Conservation (phyloP, 257 asterid species). For the Schizonepeta tenuifolia region DNA sequence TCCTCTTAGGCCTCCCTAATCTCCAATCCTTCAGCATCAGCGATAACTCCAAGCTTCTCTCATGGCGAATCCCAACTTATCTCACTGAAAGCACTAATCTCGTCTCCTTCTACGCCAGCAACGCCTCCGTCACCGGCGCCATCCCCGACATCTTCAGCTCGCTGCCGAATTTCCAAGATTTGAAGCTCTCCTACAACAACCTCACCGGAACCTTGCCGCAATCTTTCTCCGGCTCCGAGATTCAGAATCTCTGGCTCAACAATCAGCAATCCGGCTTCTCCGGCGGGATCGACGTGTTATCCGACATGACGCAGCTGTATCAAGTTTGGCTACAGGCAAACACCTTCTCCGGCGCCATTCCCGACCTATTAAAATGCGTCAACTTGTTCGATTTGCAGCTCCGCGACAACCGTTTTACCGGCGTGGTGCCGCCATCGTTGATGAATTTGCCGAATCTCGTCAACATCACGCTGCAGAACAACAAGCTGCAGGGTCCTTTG, state of each 20-base stretch:
- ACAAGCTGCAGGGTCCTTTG: conserved; percentile 70
- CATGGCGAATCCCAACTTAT: conserved; percentile 74
- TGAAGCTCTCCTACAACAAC: conserved; percentile 73
- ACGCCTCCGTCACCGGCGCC: conserved; percentile 55
- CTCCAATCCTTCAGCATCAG: conserved; percentile 53
- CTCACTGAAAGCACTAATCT: conserved; percentile 54
- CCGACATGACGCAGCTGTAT: conserved; percentile 57
- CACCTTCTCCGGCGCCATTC: conserved; percentile 68
- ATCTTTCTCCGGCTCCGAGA: conserved; percentile 60
- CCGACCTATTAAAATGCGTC: conserved; percentile 69
- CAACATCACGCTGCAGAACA: conserved; percentile 63
- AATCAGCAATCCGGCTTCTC: conserved; percentile 62
- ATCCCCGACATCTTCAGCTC: conserved; percentile 68
- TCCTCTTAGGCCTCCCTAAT: conserved; percentile 54
- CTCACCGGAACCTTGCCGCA: conserved; percentile 68
- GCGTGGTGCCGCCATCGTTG: conserved; percentile 67
- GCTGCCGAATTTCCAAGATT: conserved; percentile 53
- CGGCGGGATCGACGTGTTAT: conserved; percentile 59
- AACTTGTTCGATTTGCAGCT: conserved; percentile 73
- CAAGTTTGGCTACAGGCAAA: conserved; percentile 86
- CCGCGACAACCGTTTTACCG: conserved; percentile 75
- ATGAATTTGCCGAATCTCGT: conserved; percentile 50
- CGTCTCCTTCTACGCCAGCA: conserved; percentile 52
- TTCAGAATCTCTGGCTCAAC: conserved; percentile 73
- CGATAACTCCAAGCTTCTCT: conserved; percentile 44